phyloP scores from a whole-genome alignment of 202 grass and related monocot species.

The Bolboschoenoplectus hybrid region DNA sequence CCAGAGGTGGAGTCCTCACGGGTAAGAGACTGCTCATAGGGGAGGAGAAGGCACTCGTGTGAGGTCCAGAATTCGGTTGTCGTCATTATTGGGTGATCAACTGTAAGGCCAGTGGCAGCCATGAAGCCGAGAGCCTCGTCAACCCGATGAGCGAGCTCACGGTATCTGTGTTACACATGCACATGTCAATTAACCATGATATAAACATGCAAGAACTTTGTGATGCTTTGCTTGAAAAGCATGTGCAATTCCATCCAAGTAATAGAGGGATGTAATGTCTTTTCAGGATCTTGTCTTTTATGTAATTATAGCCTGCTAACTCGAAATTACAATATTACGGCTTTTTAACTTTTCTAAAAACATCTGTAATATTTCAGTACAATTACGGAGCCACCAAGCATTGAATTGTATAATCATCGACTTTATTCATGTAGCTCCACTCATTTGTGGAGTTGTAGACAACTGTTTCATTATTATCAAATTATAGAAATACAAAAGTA shows the following conservation, averaged over 20 bases:
- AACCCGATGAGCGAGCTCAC: constrained; percentile 79
- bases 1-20: constrained; percentile 90
- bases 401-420: not conserved
- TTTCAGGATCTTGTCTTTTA: not conserved
- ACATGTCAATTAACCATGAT: constrained; percentile 24
- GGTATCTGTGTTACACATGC: constrained; percentile 61
- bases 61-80: constrained; percentile 97
- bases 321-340: not conserved
- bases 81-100: constrained; percentile 94
- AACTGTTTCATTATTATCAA: not conserved
- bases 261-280: not conserved
- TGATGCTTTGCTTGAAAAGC: not conserved
- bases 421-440: not conserved
- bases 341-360: not conserved
- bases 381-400: not conserved
- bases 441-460: not conserved
- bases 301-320: constrained; percentile 15
- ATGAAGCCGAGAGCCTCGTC: constrained; percentile 96
- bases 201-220: not conserved
- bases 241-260: not conserved
- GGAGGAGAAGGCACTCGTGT: constrained; percentile 88
- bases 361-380: not conserved
- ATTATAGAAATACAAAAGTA: not conserved
- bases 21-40: constrained; percentile 86
- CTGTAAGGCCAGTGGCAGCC: constrained; percentile 73